Conservation (phyloP, 1,139 yeast genomes). For the Ogataea hybrid region DNA sequence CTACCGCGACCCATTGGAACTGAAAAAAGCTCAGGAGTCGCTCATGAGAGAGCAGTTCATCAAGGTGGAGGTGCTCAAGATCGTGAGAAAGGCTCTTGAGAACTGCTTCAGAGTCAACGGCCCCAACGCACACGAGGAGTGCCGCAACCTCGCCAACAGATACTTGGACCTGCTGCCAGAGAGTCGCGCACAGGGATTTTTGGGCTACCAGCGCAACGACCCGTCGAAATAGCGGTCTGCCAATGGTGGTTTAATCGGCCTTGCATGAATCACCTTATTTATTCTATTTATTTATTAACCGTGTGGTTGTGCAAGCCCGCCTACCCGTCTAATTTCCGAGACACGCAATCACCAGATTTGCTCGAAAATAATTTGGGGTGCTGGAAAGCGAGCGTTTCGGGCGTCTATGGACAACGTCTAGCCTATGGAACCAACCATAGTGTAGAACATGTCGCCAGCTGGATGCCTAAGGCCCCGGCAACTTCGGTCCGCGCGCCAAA, state of each 20-base stretch:
- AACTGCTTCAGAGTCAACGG: conserved; percentile 61
- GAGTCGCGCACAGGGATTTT: conserved; percentile 66
- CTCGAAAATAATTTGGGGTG: background rate
- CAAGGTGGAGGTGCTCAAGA: conserved; percentile 64
- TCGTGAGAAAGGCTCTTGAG: conserved; percentile 71
- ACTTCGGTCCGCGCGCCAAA: no score
- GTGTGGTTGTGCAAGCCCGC: conserved; percentile 1
- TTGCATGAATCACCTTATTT: background rate
- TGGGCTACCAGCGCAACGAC: conserved; percentile 84
- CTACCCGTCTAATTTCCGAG: conserved; percentile 3
- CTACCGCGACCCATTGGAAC: conserved; percentile 62
- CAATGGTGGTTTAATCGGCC: background rate
- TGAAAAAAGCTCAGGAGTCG: conserved; percentile 72
- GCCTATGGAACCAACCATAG: no score
- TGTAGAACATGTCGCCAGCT: no score
- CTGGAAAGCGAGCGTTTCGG: background rate
- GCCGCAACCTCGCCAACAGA: conserved; percentile 74
- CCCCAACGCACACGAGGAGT: conserved; percentile 73
- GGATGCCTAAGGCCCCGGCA: no score
- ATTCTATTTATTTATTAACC: conserved; percentile 2
- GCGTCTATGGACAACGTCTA: background rate
- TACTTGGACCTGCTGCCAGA: conserved; percentile 75
- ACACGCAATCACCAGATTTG: background rate
- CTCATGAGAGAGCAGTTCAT: conserved; percentile 81
- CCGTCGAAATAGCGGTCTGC: conserved; percentile 54